These are phyloP conservation scores for Xylariaceae sp. DNA, from an alignment of 2,329 filamentous ascomycete species.

Conservation along the genomic window DNA sequence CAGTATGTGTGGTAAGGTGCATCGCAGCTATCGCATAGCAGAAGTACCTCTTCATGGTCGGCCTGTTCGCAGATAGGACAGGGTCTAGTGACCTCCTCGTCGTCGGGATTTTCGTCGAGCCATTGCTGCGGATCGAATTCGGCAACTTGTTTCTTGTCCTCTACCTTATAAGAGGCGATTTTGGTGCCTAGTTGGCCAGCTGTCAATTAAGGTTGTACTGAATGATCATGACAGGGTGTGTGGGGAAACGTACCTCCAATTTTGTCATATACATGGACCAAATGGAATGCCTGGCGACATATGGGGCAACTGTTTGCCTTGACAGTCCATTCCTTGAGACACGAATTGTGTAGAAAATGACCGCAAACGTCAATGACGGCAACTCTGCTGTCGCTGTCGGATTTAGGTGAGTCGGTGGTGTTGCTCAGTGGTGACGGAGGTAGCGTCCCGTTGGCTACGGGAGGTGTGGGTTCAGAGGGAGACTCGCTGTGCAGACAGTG, in stretches of 20 bases:
- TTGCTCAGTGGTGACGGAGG: slow-evolving; percentile 10
- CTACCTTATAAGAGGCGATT: slow-evolving; percentile 59
- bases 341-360: slow-evolving; percentile 89
- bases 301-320: slow-evolving; percentile 98
- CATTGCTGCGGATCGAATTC: slow-evolving; percentile 78
- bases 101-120: slow-evolving; percentile 68
- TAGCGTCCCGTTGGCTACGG: slow-evolving; percentile 9
- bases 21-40: slow-evolving; percentile 90
- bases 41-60: slow-evolving; percentile 77
- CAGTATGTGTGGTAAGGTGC: slow-evolving; percentile 89
- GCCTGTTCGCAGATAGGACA: slow-evolving; percentile 81
- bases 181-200: slow-evolving; percentile 42
- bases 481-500: slow-evolving; percentile 6
- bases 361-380: slow-evolving; percentile 71
- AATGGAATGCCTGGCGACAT: slow-evolving; percentile 86
- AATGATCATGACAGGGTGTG: slow-evolving; percentile 2
- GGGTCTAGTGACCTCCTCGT: slow-evolving; percentile 64
- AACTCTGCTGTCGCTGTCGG: slow-evolving; percentile 39
- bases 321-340: slow-evolving; percentile 90
- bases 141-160: slow-evolving; percentile 83
- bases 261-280: slow-evolving; percentile 77
- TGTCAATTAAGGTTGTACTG: slow-evolving; percentile 16
- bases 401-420: slow-evolving; percentile 19
- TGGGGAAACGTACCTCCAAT: slow-evolving; percentile 64
- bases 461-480: slow-evolving; percentile 7